Percentiles rank a stretch among this genome's conserved stretches.
Evolutionary conservation across 192 early-diverging fungal genomes (phyloP).

Genomic region (Gonapodya prolifera): DNA sequence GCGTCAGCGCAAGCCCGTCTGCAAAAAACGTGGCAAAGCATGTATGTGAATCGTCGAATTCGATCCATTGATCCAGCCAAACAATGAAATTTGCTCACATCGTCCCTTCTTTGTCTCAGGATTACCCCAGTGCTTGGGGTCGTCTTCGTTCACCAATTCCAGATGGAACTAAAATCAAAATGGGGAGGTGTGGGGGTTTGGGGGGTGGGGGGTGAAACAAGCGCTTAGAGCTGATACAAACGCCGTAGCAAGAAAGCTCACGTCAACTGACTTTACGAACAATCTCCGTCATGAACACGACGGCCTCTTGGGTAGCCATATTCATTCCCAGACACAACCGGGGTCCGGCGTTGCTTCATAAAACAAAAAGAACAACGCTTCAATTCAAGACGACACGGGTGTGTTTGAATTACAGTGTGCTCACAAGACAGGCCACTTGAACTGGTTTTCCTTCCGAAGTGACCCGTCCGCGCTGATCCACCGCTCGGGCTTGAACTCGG

Average conservation of each 20-base stretch:
- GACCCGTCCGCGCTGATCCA: slow-evolving; percentile 35
- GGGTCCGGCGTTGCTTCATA: neutral
- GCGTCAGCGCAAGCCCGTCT: neutral
- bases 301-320: slow-evolving; percentile 3
- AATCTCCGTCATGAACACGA: neutral
- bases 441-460: slow-evolving; percentile 18
- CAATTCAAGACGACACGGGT: too few relatives aligned
- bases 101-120: neutral
- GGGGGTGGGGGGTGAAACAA: too few relatives aligned
- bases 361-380: too few relatives aligned
- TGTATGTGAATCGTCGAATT: too few relatives aligned
- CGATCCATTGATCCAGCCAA: too few relatives aligned
- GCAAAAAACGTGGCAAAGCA: neutral
- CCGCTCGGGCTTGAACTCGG: slow-evolving; percentile 46
- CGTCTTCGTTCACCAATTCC: slow-evolving; percentile 1
- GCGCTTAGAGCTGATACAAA: too few relatives aligned
- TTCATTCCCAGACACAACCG: slow-evolving; percentile 3
- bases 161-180: slow-evolving; percentile 3
- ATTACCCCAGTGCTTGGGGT: neutral
- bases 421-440: slow-evolving; percentile 35
- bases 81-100: neutral
- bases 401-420: too few relatives aligned
- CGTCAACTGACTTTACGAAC: neutral
- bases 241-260: neutral
- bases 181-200: too few relatives aligned